Evolutionary conservation across 345 rosid species (phyloP).

Genomic region (Aquilaria malaccensis): DNA sequence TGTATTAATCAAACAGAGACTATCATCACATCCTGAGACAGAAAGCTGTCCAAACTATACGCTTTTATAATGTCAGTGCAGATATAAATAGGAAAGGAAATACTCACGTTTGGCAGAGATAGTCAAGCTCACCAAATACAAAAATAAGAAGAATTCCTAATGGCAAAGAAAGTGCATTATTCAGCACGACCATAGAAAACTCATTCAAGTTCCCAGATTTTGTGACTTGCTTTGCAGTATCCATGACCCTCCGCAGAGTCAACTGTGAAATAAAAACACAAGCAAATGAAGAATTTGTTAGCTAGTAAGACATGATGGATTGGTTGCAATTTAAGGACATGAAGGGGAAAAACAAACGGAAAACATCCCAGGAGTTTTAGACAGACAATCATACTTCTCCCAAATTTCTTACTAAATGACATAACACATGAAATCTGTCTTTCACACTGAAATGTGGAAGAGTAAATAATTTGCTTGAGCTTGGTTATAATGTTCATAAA

Average conservation of each 20-base stretch:
- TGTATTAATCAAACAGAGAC: neutral
- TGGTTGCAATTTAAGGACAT: too few species aligned
- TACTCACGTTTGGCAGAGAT: slow-evolving; percentile 72
- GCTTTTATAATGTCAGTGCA: neutral
- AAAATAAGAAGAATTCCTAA: slow-evolving; percentile 69
- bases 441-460: too few species aligned
- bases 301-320: neutral
- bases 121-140: slow-evolving; percentile 80
- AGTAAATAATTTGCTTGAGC: too few species aligned
- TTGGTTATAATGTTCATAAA: too few species aligned
- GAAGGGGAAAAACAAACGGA: too few species aligned
- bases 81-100: neutral
- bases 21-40: neutral
- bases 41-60: neutral
- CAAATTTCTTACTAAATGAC: too few species aligned
- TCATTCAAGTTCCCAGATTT: slow-evolving; percentile 90
- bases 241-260: slow-evolving; percentile 91
- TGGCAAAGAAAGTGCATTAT: slow-evolving; percentile 88
- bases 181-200: slow-evolving; percentile 95
- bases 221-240: slow-evolving; percentile 88
- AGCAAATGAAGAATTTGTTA: slow-evolving; percentile 10
- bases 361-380: too few species aligned
- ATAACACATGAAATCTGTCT: too few species aligned
- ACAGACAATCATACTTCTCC: too few species aligned
- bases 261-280: slow-evolving; percentile 43